phyloP scores from a whole-genome alignment of 2,329 filamentous ascomycete genomes.

The Phaeosphaeria sp. region DNA sequence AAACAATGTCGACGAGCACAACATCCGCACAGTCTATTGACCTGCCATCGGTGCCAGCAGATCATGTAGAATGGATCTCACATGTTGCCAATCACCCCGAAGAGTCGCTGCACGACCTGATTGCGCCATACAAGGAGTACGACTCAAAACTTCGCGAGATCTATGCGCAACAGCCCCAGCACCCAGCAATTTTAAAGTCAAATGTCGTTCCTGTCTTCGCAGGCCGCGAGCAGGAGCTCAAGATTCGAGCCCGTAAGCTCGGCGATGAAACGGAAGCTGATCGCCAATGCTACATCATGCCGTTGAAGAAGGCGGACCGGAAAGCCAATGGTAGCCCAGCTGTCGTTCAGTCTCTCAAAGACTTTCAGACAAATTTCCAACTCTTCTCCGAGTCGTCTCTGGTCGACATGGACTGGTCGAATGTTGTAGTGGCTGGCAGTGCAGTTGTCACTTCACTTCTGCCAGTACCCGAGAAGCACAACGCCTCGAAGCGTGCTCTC shows the following conservation, averaged over 20 bases:
- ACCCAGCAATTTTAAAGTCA: constrained; percentile 64
- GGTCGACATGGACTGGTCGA: constrained; percentile 79
- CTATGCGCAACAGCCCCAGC: constrained; percentile 71
- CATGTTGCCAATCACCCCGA: constrained; percentile 65
- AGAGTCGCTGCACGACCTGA: constrained; percentile 63
- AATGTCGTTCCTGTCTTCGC: constrained; percentile 73
- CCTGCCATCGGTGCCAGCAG: constrained; percentile 49
- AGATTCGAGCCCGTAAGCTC: constrained; percentile 67
- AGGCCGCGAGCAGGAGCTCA: constrained; percentile 61
- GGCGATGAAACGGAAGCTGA: constrained; percentile 65
- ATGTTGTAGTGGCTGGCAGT: constrained; percentile 81
- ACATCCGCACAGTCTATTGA: constrained; percentile 7
- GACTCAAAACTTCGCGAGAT: constrained; percentile 71
- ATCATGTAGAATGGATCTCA: constrained; percentile 52
- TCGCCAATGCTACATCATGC: constrained; percentile 73
- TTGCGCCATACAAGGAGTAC: constrained; percentile 72
- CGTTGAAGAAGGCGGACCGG: constrained; percentile 67
- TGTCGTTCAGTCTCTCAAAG: constrained; percentile 69
- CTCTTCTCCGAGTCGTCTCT: constrained; percentile 83
- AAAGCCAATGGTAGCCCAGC: constrained; percentile 69
- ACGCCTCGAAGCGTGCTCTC: constrained; percentile 49
- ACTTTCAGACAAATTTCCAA: constrained; percentile 81
- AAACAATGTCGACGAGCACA: constrained; percentile 19
- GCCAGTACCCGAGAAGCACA: constrained; percentile 63
- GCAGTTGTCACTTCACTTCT: constrained; percentile 81